Base-by-base conservation (phyloP, 768 basidiomycete genomes). In the Clavaria fumosa region DNA sequence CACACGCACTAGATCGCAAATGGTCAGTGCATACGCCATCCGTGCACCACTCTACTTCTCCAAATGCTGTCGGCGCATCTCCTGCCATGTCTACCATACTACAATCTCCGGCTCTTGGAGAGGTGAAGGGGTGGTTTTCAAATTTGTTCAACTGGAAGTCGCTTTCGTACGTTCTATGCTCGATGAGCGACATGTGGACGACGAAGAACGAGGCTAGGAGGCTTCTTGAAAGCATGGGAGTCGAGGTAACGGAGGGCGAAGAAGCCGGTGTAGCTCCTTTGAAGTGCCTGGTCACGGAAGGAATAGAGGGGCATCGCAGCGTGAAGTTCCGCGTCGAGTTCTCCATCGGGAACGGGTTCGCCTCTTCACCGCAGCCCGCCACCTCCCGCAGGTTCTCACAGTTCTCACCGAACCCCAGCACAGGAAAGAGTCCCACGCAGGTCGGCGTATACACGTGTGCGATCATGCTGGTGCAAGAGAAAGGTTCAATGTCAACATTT, bases 41-140 rank as follows among this genome's bases (percentile, higher is more conserved):
- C n/a, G n/a, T n/a, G 9, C 26, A 9, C 26, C 14, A 28, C 26
- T 53, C 42, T 17, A 59, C 54, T 50, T 53, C 7, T 40, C 54
- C 20, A 51, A n/a, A 15, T 15, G 35, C 35, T 14, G 37, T 23
- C 37, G 30, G 21, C 14, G 19, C 33, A 7, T 28, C 44, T 31
- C 20, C 37, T 37, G 26, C 41, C 53, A 18, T 48, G 59, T 31
- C 52, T 63, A 34, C 53, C 73, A 30, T 34, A 15, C 41, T 34
- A 24, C 61, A 70, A 5, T 74, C 80, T 11, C 80, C 80, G n/a
- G 76, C 73, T 7, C 78, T 81, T 10, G 78, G 78, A 40, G 83
- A 85, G 54, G 75, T 85, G 57, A 82, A 80, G 52, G 82, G 80
- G 23, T 95, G 91, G 91, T 91, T 97, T 58, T 84, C 86, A 15